Conservation (phyloP, 73 alveolate species). For the Paramecium tetraurelia region DNA sequence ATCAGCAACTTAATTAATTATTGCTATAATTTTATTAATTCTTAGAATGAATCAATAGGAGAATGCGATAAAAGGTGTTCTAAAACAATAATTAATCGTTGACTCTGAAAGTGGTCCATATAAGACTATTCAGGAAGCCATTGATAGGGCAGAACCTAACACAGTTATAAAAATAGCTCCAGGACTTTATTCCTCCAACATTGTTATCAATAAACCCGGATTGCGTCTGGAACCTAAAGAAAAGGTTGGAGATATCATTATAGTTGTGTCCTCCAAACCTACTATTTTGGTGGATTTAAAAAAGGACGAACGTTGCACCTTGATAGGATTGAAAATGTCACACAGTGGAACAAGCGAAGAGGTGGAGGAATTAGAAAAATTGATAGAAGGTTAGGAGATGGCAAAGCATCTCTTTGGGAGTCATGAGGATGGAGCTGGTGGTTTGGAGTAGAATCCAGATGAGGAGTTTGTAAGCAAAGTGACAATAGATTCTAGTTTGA, state of each 20-base stretch:
- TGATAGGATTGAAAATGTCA: conserved; percentile 28
- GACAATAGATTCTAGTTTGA: conserved; percentile 41
- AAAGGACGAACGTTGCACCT: conserved; percentile 26
- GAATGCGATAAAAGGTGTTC: not conserved
- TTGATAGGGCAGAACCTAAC: conserved; percentile 75
- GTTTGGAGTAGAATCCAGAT: conserved; percentile 23
- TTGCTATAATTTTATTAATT: not conserved
- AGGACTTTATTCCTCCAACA: conserved; percentile 45
- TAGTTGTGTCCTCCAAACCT: conserved; percentile 44
- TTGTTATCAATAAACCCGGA: conserved; percentile 32
- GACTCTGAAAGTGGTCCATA: conserved; percentile 70
- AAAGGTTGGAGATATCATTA: conserved; percentile 44
- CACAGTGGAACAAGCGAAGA: conserved; percentile 60
- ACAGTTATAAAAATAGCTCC: conserved; percentile 66
- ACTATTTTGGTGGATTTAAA: conserved; percentile 41
- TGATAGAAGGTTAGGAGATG: conserved; percentile 63
- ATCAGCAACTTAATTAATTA: not conserved
- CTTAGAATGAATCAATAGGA: not conserved
- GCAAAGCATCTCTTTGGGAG: conserved; percentile 56
- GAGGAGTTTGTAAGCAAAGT: conserved; percentile 42
- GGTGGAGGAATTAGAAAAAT: conserved; percentile 56
- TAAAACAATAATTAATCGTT: not conserved
- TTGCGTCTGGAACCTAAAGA: conserved; percentile 55
- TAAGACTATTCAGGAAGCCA: conserved; percentile 70
- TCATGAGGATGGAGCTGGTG: conserved; percentile 29